Percentiles rank a stretch among this genome's conserved stretches.
Conservation (phyloP, 345 rosid genomes). For the Hypericum perforatum region DNA sequence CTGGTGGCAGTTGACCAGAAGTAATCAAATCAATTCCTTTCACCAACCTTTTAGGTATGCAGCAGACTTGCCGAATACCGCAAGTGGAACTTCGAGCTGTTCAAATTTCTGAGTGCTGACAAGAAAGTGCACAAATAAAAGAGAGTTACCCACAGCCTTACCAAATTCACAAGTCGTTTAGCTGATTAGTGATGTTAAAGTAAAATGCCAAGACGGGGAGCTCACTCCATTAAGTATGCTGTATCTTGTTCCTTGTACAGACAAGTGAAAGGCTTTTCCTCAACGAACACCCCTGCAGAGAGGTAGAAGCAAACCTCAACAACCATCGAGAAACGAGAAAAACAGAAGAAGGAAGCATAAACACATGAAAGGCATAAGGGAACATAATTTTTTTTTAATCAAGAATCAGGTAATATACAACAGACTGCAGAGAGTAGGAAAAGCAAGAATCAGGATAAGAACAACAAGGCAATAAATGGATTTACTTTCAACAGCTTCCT, state of each 20-base stretch:
- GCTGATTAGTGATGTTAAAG: neutral
- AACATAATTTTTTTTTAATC: neutral
- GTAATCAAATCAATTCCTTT: neutral
- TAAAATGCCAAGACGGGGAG: slow-evolving; percentile 2
- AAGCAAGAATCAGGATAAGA: neutral
- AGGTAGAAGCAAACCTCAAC: slow-evolving; percentile 6
- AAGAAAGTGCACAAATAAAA: slow-evolving; percentile 13
- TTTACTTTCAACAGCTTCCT: slow-evolving; percentile 83
- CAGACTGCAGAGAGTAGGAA: neutral
- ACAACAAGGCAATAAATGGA: slow-evolving; percentile 9
- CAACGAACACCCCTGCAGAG: slow-evolving; percentile 65
- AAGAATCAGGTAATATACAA: neutral
- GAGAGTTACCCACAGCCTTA: too few species aligned
- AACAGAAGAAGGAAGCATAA: neutral
- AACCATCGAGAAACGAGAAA: neutral
- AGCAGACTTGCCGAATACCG: slow-evolving; percentile 69
- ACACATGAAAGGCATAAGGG: neutral
- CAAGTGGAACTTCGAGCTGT: slow-evolving; percentile 71
- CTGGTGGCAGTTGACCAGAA: too few species aligned
- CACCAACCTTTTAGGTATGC: slow-evolving; percentile 67
- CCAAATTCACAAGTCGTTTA: too few species aligned
- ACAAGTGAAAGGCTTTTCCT: slow-evolving; percentile 72
- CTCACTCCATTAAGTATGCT: slow-evolving; percentile 80
- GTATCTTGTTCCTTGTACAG: slow-evolving; percentile 57
- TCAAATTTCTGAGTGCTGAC: slow-evolving; percentile 68